Percentiles rank a stretch among this genome's conserved stretches.
Evolutionary conservation across 2,329 filamentous ascomycete genomes (phyloP).

Genomic region (Allantophomopsis cytisporea): DNA sequence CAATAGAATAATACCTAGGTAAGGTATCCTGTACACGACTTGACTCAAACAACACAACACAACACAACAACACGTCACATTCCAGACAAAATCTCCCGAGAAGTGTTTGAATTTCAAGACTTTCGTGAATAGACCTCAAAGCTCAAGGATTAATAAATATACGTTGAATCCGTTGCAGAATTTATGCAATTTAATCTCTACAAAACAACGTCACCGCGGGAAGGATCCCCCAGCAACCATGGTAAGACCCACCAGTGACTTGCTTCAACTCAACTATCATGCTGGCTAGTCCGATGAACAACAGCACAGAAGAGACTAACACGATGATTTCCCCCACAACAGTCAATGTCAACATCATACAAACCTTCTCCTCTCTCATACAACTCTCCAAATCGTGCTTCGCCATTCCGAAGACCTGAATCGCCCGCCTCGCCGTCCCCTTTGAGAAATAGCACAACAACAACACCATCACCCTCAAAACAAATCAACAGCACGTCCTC

Average conservation of each 20-base stretch:
- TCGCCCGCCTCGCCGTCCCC: constrained; percentile 52
- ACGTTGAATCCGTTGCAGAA: too few species aligned
- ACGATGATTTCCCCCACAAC: too few species aligned
- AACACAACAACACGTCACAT: too few species aligned
- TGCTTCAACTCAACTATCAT: constrained; percentile 5
- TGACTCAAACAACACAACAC: too few species aligned
- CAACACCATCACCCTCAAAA: constrained; percentile 28
- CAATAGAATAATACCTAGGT: too few species aligned
- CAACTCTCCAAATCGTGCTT: constrained; percentile 54
- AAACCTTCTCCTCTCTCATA: constrained; percentile 62
- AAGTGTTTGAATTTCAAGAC: too few species aligned
- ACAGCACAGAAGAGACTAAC: not conserved
- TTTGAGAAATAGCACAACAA: constrained; percentile 43
- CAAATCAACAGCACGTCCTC: constrained; percentile 23
- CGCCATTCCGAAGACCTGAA: constrained; percentile 48
- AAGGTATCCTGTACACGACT: too few species aligned
- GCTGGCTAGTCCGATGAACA: constrained; percentile 6
- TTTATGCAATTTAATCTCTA: not conserved
- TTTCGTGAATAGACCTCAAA: too few species aligned
- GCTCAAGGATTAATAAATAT: too few species aligned
- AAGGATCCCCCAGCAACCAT: constrained; percentile 1
- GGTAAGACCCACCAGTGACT: not conserved
- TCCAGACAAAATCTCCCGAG: too few species aligned
- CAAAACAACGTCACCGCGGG: not conserved
- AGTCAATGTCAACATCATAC: constrained; percentile 31